A percentile compares a stretch with the other conserved stretches of the same genome.
phyloP scores from a whole-genome alignment of 2,329 filamentous ascomycete species.

The Pseudogymnoascus sp. region DNA sequence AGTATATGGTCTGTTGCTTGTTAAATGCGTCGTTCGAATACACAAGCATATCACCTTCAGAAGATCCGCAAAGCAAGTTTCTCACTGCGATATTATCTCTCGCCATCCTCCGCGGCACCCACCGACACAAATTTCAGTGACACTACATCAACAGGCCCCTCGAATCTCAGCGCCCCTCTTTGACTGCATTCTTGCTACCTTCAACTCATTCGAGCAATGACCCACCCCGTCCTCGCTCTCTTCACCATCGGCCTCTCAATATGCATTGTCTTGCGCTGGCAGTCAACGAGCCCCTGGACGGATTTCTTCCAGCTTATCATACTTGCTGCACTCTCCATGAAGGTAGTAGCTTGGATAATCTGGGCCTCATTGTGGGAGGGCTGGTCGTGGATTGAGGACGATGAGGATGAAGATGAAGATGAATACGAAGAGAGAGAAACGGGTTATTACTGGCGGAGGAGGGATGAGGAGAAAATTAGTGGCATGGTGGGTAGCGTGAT shows the following conservation, averaged over 20 bases:
- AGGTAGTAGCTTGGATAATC: not conserved
- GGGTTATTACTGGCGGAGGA: not conserved
- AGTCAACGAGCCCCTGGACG: not conserved
- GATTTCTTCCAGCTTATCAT: constrained; percentile 1
- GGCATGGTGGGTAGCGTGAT: not conserved
- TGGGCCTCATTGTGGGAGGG: constrained; percentile 1
- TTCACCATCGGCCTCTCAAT: not conserved
- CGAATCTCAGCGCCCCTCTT: not conserved
- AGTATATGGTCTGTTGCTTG: not conserved
- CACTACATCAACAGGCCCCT: not conserved
- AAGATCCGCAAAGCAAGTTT: not conserved
- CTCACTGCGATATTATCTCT: not conserved
- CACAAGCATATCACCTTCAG: not conserved
- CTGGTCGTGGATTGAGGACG: not conserved
- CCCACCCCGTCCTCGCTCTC: not conserved
- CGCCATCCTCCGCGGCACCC: not conserved
- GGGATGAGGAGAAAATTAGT: not conserved
- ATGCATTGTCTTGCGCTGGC: not conserved
- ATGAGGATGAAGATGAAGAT: not conserved
- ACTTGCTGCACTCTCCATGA: not conserved
- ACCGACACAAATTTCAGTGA: not conserved
- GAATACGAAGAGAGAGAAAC: not conserved
- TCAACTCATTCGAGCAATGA: not conserved
- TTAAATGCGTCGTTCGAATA: not conserved
- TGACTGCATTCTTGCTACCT: not conserved